Percentiles rank a stretch among this genome's conserved stretches.
Evolutionary conservation across 2,329 filamentous ascomycete species (phyloP).

Genomic region (Cladobotryum protrusum): DNA sequence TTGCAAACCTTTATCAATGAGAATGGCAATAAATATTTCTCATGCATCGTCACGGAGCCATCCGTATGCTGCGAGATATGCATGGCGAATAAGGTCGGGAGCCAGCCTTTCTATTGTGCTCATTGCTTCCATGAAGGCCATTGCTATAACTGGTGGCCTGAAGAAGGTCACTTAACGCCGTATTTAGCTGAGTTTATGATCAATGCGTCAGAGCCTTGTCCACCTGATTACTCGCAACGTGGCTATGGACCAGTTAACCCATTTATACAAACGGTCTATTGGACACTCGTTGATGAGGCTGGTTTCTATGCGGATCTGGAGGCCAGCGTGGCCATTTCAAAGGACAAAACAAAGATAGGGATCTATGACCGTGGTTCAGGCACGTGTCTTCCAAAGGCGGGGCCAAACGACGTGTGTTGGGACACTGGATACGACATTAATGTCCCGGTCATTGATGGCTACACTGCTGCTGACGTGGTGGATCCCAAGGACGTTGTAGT

Average conservation of each 20-base stretch:
- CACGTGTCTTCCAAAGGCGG: not conserved
- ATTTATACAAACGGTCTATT: not conserved
- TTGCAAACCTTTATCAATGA: not conserved
- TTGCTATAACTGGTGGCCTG: not conserved
- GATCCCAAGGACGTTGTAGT: not conserved
- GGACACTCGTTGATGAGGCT: not conserved
- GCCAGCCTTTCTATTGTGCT: not conserved
- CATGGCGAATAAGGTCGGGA: not conserved
- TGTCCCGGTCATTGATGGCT: not conserved
- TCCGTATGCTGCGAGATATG: not conserved
- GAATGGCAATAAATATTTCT: not conserved
- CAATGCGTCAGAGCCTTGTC: conserved; percentile 1
- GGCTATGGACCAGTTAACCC: conserved; percentile 1
- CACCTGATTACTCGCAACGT: conserved; percentile 3
- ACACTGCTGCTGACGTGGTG: not conserved
- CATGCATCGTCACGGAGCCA: not conserved
- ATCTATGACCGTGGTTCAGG: not conserved
- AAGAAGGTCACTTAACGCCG: no score
- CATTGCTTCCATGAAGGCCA: not conserved
- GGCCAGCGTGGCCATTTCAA: not conserved
- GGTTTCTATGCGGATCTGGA: not conserved
- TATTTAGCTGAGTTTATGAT: no score
- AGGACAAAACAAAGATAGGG: not conserved
- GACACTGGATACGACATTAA: not conserved
- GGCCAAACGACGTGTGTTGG: not conserved